Conservation (phyloP, 768 basidiomycete genomes). For the Nevesoporus exiguus region DNA sequence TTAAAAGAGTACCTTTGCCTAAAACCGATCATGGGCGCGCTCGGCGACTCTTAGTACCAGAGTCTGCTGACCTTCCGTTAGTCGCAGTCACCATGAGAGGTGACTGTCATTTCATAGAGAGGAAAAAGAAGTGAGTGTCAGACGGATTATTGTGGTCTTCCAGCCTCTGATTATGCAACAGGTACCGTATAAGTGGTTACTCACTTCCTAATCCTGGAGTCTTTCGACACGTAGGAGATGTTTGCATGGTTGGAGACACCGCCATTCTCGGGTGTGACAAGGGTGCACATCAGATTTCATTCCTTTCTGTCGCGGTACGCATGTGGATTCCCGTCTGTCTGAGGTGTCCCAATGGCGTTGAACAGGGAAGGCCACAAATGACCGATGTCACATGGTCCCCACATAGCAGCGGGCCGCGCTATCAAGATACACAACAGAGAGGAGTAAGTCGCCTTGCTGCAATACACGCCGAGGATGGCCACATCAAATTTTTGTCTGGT, state of each 20-base stretch:
- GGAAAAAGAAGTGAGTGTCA: constrained; percentile 28
- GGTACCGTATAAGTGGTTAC: constrained; percentile 34
- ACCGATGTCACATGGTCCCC: constrained; percentile 31
- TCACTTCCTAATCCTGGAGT: constrained; percentile 38
- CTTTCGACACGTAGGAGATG: constrained; percentile 45
- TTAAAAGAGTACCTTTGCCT: constrained; percentile 32
- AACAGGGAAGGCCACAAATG: constrained; percentile 31
- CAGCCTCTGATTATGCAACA: constrained; percentile 20
- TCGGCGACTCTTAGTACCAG: constrained; percentile 32
- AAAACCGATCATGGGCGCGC: constrained; percentile 32
- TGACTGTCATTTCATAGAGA: constrained; percentile 43
- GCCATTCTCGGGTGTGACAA: constrained; percentile 43
- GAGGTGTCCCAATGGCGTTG: constrained; percentile 22
- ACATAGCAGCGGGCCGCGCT: constrained; percentile 29
- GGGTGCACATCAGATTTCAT: constrained; percentile 42
- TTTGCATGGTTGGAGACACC: constrained; percentile 39
- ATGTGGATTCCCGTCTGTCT: constrained; percentile 25
- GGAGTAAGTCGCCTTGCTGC: constrained; percentile 45
- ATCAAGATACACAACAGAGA: constrained; percentile 23
- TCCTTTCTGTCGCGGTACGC: constrained; percentile 35
- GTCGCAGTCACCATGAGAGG: constrained; percentile 45
- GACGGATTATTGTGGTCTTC: background rate
- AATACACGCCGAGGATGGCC: constrained; percentile 27
- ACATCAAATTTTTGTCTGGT: constrained; percentile 45
- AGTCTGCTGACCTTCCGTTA: constrained; percentile 31